Evolutionary conservation across 1,139 yeast genomes (phyloP), one percentile per base, ranked within the genome.

Genomic region (Hansenula sp.): DNA sequence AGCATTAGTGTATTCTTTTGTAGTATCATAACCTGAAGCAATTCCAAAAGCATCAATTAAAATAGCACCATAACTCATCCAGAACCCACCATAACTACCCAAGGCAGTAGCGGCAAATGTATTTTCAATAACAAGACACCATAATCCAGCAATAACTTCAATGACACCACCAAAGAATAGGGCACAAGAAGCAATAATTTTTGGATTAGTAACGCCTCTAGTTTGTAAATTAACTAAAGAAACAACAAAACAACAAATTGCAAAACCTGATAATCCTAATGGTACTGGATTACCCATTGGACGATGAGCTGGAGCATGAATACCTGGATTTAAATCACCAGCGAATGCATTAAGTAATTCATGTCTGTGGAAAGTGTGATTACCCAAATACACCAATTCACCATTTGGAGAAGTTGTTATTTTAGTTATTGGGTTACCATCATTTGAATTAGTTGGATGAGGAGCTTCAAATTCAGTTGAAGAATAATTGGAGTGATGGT

Each of bases 21-120:
- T 59, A 2, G 65, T 65, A 3, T 62, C 64, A 51, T 81, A 81
- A n/a, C 78, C 71, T 4, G 66, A 62, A 3, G 62, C 57, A 40
- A 78, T 70, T n/a, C 76, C 78, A 57, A 81, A 81, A 38, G 69
- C 65, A 34, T 76, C 72, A 41, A 75, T 63, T 41, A 74, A 59
- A 36, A 79, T 69, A 35, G 81, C 74, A 22, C 82, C 81, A 57
- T 73, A 82, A 19, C 82, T 66, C 42, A 82, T 65, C 87, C 90
- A 84, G 62, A 82, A 84, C 10, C 85, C 87, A 39, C 90, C 90
- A 56, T 80, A 84, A 42, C 83, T 76, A 38, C 79, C 66, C 57
- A 84, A 75, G 10, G 81, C 83, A 29, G 81, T 75, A 53, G 73
- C 75, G 35, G 82, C 82, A 61, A 77, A 80, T 10, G 84, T 75